Evolutionary conservation across 257 asterid species (phyloP).

Genomic region (Gynochthodes officinalis): DNA sequence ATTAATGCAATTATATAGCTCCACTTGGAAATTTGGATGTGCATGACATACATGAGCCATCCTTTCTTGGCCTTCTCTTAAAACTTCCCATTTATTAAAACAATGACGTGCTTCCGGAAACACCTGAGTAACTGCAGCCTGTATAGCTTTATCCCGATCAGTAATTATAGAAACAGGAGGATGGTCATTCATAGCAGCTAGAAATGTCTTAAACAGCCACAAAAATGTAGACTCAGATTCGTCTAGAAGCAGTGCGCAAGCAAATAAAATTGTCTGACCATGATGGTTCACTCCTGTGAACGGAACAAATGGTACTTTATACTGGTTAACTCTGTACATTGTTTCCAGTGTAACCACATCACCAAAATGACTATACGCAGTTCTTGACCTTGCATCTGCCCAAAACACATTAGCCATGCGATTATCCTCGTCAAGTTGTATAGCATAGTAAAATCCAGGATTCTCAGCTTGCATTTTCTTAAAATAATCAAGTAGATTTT

Average conservation of each 20-base stretch:
- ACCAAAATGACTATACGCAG: constrained; percentile 77
- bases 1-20: constrained; percentile 78
- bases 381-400: constrained; percentile 92
- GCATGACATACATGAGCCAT: constrained; percentile 58
- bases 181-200: constrained; percentile 68
- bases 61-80: constrained; percentile 78
- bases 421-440: constrained; percentile 87
- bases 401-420: constrained; percentile 85
- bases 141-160: constrained; percentile 59
- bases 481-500: constrained; percentile 80
- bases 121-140: constrained; percentile 61
- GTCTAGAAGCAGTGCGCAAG: constrained; percentile 78
- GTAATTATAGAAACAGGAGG: constrained; percentile 73
- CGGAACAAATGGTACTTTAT: constrained; percentile 73
- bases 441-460: constrained; percentile 91
- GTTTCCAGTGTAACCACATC: constrained; percentile 82
- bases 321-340: constrained; percentile 53
- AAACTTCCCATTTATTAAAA: constrained; percentile 70
- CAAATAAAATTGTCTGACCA: constrained; percentile 78
- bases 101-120: constrained; percentile 70
- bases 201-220: constrained; percentile 86
- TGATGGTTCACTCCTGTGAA: constrained; percentile 95
- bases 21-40: constrained; percentile 75
- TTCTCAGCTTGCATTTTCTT: constrained; percentile 91
- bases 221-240: constrained; percentile 81